Base-by-base conservation (phyloP, 345 rosid genomes). In the Bruguiera gymnorhiza region DNA sequence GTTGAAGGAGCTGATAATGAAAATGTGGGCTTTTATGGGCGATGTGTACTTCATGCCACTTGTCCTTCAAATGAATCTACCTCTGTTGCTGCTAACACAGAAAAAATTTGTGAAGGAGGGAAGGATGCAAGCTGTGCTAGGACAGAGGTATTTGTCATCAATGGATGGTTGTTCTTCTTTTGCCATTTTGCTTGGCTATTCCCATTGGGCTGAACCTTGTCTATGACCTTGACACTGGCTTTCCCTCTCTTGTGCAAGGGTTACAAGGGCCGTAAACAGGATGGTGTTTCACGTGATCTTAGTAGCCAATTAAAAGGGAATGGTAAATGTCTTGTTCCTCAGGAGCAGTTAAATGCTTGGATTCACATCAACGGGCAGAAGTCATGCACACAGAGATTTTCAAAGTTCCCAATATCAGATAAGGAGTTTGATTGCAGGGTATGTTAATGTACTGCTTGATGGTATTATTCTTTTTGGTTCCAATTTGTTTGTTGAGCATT, bases 261-360 rank as follows among this genome's bases (percentile, higher is more conserved):
- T 64, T 86, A 83, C 68, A 82, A 80, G 75, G 87, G 85, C 51
- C 81, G 86, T 70, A 83, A 86, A 69, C 65, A 67, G 60, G 86
- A 86, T 75, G 85, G 85, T 37, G 67, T 81, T 67, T 76, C 76
- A 75, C 79, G 78, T 68, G 71, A 75, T 57, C 61, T 55, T 55
- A 36, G 59, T 50, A 75, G 74, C 46, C 77, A 65, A 62, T 75
- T 79, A 52, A 77, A 72, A 29, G 79, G 76, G 71, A 77, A 78
- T 69, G 60, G 71, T 43, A 79, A 79, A 50, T 78, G 82, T 71
- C 71, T 83, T 71, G 87, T 86, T 74, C 83, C 81, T 48, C 87
- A 71, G 69, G 89, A 83, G 75, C 89, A 85, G 79, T 46, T 86
- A 62, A 81, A 86, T 70, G 87, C 89, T 67, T 86, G 89, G 89